Percentiles rank a stretch among this genome's conserved stretches.
phyloP scores from a whole-genome alignment of 805 yeast genomes.

The Pichia kluyveri region DNA sequence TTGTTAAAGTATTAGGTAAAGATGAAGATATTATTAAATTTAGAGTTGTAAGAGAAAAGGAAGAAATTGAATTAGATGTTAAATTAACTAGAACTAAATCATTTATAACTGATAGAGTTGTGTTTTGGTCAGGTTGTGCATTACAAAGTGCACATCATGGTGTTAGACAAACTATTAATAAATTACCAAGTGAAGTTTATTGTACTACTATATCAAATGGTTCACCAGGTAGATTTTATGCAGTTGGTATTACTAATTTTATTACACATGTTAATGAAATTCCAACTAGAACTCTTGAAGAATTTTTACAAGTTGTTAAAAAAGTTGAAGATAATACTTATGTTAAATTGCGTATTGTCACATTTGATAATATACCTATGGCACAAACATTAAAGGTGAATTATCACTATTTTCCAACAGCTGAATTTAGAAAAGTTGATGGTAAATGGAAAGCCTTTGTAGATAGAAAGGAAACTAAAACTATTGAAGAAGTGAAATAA shows the following conservation, averaged over 20 bases:
- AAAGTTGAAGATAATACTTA: conserved; percentile 71
- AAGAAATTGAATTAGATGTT: conserved; percentile 51
- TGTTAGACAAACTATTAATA: conserved; percentile 73
- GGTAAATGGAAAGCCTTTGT: conserved; percentile 48
- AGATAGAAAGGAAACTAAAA: conserved; percentile 14
- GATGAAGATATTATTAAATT: conserved; percentile 33
- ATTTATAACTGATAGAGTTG: conserved; percentile 54
- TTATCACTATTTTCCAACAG: conserved; percentile 80
- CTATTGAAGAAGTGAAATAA: conserved; percentile 24
- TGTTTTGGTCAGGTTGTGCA: conserved; percentile 77
- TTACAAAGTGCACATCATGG: conserved; percentile 90
- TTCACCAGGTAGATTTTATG: conserved; percentile 81
- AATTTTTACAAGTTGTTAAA: conserved; percentile 59
- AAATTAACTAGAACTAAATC: conserved; percentile 51
- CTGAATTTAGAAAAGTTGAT: conserved; percentile 43
- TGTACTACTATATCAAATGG: conserved; percentile 68
- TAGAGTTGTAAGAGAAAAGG: conserved; percentile 63
- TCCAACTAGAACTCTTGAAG: conserved; percentile 60
- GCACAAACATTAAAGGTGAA: conserved; percentile 82
- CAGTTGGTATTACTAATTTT: conserved; percentile 69
- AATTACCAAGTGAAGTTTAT: conserved; percentile 77
- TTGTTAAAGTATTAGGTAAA: conserved; percentile 32
- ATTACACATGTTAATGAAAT: conserved; percentile 82
- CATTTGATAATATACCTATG: conserved; percentile 79
- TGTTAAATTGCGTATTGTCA: conserved; percentile 69